A percentile compares a stretch with the other conserved stretches of the same genome.
Evolutionary conservation across 129 eudicot species (phyloP).

Genomic region (Sambucus nigra): DNA sequence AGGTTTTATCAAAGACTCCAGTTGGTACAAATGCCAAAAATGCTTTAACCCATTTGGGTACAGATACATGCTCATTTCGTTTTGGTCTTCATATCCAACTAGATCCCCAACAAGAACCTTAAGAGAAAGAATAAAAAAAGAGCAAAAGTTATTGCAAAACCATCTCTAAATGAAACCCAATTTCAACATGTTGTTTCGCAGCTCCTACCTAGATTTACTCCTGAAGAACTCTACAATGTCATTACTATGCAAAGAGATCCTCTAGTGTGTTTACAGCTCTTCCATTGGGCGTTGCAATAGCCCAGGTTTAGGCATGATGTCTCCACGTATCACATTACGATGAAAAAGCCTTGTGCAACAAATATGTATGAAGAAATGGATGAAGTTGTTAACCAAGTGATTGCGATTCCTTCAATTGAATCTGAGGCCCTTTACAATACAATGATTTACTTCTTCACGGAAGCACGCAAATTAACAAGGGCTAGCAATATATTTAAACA

Average conservation of each 20-base stretch:
- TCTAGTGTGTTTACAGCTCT: conserved; percentile 61
- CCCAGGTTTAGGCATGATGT: conserved; percentile 64
- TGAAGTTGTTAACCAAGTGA: conserved; percentile 42
- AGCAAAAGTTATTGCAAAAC: conserved; percentile 35
- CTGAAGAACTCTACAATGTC: conserved; percentile 54
- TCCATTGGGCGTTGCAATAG: conserved; percentile 75
- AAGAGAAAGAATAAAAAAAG: conserved; percentile 47
- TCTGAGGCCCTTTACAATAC: conserved; percentile 64
- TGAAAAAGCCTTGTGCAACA: conserved; percentile 72
- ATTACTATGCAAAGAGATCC: conserved; percentile 55
- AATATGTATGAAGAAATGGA: conserved; percentile 85
- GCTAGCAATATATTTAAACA: conserved; percentile 67
- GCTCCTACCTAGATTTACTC: conserved; percentile 63
- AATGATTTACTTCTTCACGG: conserved; percentile 61
- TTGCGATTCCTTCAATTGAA: conserved; percentile 46
- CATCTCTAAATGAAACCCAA: conserved; percentile 36
- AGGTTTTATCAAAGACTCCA: background rate
- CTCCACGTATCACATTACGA: conserved; percentile 49
- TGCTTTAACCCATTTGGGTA: conserved; percentile 12
- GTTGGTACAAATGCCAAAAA: conserved; percentile 2
- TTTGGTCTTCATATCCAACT: conserved; percentile 36
- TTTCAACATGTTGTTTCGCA: conserved; percentile 43
- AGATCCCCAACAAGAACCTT: conserved; percentile 32
- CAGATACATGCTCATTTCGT: conserved; percentile 9
- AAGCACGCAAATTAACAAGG: conserved; percentile 58